Conservation (phyloP, 257 asterid genomes). For the Przewalskia tangutica region DNA sequence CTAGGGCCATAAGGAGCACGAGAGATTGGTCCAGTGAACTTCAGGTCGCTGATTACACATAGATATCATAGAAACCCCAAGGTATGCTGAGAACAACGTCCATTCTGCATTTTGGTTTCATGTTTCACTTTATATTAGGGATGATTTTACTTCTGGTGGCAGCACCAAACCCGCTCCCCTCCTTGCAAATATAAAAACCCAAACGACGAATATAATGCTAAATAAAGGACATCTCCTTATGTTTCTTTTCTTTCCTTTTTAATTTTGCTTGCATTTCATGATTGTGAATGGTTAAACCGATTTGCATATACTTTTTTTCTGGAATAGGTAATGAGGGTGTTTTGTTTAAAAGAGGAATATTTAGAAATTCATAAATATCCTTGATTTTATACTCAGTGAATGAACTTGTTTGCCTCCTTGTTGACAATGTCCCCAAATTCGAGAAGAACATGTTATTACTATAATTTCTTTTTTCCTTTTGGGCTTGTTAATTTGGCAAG, state of each 20-base stretch:
- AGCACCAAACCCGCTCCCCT: background rate
- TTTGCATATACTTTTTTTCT: background rate
- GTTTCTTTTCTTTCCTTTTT: background rate
- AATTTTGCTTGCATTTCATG: background rate
- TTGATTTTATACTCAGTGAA: background rate
- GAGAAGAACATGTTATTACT: background rate
- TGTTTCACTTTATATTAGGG: background rate
- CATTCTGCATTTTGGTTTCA: background rate
- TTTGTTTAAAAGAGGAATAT: background rate
- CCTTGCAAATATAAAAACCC: background rate
- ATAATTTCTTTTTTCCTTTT: background rate
- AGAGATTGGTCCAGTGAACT: constrained; percentile 44
- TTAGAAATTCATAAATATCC: background rate
- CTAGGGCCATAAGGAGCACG: constrained; percentile 60
- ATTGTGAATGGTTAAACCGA: background rate
- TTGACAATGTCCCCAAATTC: background rate
- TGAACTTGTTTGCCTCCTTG: background rate
- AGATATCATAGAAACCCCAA: constrained; percentile 9
- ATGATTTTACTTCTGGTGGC: background rate
- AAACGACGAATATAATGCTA: background rate
- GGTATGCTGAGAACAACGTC: background rate
- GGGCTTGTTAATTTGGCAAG: background rate
- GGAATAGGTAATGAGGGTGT: background rate
- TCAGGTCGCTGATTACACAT: constrained; percentile 51
- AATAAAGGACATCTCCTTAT: background rate